Conservation (phyloP, 257 asterid genomes). For the Rhazya stricta region DNA sequence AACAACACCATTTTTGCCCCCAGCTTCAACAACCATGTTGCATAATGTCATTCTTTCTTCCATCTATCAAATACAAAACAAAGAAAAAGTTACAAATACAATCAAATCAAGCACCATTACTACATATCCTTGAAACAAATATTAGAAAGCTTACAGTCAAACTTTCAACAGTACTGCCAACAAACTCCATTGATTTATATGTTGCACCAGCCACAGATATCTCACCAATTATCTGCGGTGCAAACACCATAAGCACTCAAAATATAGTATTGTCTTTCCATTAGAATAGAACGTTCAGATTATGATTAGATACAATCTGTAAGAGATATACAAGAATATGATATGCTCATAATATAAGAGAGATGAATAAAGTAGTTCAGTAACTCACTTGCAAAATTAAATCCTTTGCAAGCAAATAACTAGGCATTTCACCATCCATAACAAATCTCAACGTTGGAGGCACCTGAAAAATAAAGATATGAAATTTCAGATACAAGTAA, state of each 20-base stretch:
- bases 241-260: conserved; percentile 10
- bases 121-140: background rate
- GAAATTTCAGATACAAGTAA: conserved; percentile 1
- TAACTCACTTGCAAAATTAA: conserved; percentile 85
- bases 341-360: background rate
- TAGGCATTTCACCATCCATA: conserved; percentile 95
- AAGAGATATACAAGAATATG: background rate
- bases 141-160: conserved; percentile 54
- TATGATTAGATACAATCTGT: background rate
- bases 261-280: background rate
- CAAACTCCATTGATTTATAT: conserved; percentile 96
- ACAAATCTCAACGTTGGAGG: conserved; percentile 95
- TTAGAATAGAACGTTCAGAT: background rate
- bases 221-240: conserved; percentile 87
- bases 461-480: conserved; percentile 47
- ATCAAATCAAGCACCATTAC: background rate
- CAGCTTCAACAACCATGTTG: conserved; percentile 98
- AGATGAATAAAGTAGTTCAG: background rate
- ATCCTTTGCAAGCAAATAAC: conserved; percentile 91
- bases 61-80: conserved; percentile 48
- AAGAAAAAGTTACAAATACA: conserved; percentile 2
- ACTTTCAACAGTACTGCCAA: conserved; percentile 87
- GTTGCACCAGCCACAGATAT: conserved; percentile 99
- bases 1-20: conserved; percentile 88
- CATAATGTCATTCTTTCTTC: conserved; percentile 99